Conservation (phyloP, 257 asterid species). For the Lavandula angustifolia region DNA sequence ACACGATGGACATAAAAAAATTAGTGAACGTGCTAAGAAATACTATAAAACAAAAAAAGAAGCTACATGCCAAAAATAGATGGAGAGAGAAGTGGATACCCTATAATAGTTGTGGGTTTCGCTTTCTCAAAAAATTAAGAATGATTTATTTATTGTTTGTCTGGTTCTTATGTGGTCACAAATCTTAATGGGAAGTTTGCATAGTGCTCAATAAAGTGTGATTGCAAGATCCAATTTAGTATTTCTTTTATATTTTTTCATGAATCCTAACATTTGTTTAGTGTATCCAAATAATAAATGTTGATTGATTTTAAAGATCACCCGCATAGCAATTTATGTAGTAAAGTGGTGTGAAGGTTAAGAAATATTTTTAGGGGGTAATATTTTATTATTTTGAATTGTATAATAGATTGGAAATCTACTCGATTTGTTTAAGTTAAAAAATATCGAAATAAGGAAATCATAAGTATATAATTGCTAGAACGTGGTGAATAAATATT, state of each 20-base stretch:
- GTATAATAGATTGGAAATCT: too few relatives aligned
- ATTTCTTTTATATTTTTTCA: too few relatives aligned
- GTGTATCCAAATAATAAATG: too few relatives aligned
- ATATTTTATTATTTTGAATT: too few relatives aligned
- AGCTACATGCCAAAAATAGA: conserved; percentile 19
- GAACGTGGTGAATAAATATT: neutral
- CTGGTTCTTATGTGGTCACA: neutral
- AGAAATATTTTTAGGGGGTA: too few relatives aligned
- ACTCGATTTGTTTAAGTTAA: too few relatives aligned
- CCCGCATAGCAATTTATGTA: too few relatives aligned
- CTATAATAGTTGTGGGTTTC: conserved; percentile 12
- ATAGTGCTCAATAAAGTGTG: conserved; percentile 24
- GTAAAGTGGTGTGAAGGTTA: too few relatives aligned
- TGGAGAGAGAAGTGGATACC: neutral
- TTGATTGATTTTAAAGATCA: too few relatives aligned
- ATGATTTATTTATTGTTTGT: conserved; percentile 26
- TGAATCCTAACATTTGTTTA: too few relatives aligned
- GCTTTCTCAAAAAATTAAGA: conserved; percentile 19
- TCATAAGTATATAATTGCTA: neutral
- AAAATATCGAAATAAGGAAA: neutral
- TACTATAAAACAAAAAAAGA: neutral
- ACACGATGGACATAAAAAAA: neutral
- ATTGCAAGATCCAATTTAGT: too few relatives aligned
- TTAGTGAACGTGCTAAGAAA: neutral
- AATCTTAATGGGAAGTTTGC: neutral